Conservation (phyloP, 2,329 filamentous ascomycete species). For the Parafenestella ontariensis region DNA sequence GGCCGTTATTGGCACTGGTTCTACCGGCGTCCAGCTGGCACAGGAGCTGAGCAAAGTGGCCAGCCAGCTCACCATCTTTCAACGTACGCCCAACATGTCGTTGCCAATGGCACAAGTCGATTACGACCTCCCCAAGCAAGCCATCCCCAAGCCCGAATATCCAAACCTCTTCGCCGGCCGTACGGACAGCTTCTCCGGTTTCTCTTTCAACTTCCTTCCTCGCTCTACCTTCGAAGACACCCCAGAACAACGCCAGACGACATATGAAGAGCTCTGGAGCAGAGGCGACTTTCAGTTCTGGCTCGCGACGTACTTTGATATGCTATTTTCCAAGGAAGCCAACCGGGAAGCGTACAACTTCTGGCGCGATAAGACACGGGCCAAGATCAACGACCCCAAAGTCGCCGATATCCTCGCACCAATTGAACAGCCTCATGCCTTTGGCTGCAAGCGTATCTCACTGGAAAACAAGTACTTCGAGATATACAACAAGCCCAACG, state of each 20-base stretch:
- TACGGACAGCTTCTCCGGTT: constrained; percentile 21
- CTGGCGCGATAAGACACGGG: constrained; percentile 51
- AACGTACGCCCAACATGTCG: constrained; percentile 61
- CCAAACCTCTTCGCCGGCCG: constrained; percentile 15
- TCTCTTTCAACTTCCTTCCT: constrained; percentile 27
- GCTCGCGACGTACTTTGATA: constrained; percentile 43
- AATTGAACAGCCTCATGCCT: constrained; percentile 35
- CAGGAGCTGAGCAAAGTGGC: constrained; percentile 64
- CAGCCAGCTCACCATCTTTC: constrained; percentile 63
- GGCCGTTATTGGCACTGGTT: constrained; percentile 66
- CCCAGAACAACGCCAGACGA: constrained; percentile 17
- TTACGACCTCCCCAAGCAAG: constrained; percentile 52
- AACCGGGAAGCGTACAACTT: constrained; percentile 54
- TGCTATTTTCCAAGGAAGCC: constrained; percentile 44
- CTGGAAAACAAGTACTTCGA: constrained; percentile 47
- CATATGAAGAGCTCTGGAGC: constrained; percentile 28
- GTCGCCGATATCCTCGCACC: constrained; percentile 52
- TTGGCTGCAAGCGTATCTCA: constrained; percentile 31
- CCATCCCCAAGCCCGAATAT: constrained; percentile 42
- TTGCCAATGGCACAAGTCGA: constrained; percentile 32
- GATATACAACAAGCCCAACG: constrained; percentile 52
- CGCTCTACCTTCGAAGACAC: constrained; percentile 28
- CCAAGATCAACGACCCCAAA: constrained; percentile 43
- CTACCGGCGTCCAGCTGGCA: constrained; percentile 67
- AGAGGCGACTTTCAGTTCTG: constrained; percentile 32